A percentile compares a stretch with the other conserved stretches of the same genome.
Conservation (phyloP, 2,329 filamentous ascomycete species). For the Hypoxylon sp. region DNA sequence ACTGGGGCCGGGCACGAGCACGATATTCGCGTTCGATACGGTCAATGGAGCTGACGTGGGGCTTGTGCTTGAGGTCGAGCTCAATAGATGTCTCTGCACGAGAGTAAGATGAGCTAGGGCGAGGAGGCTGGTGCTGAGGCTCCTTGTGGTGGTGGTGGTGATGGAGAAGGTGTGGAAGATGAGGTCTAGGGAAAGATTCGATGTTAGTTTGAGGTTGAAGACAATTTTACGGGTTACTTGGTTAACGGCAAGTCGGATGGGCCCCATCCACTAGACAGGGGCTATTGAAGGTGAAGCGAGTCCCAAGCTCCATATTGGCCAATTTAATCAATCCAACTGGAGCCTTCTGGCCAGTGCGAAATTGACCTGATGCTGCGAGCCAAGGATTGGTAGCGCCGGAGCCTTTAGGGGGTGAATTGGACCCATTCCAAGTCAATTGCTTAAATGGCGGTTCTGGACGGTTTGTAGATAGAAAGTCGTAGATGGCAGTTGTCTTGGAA, state of each 20-base stretch:
- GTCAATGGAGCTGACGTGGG: slow-evolving; percentile 67
- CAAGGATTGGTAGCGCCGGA: slow-evolving; percentile 16
- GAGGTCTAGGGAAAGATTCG: slow-evolving; percentile 53
- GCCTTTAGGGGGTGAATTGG: not conserved
- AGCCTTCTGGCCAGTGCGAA: slow-evolving; percentile 22
- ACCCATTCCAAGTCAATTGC: slow-evolving; percentile 12
- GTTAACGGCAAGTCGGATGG: slow-evolving; percentile 34
- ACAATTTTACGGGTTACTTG: slow-evolving; percentile 38
- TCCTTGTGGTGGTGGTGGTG: slow-evolving; percentile 37
- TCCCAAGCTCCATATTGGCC: slow-evolving; percentile 25
- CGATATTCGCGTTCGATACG: slow-evolving; percentile 75
- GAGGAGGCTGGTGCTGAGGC: slow-evolving; percentile 39
- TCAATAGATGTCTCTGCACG: slow-evolving; percentile 76
- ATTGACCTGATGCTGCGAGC: slow-evolving; percentile 9
- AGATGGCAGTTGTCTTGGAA: not conserved
- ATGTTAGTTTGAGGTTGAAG: slow-evolving; percentile 38
- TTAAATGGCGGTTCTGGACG: not conserved
- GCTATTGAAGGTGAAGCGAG: slow-evolving; percentile 7
- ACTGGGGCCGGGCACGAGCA: slow-evolving; percentile 66
- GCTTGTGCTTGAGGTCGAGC: slow-evolving; percentile 67
- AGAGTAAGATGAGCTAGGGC: slow-evolving; percentile 45
- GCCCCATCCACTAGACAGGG: slow-evolving; percentile 37
- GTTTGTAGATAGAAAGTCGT: not conserved
- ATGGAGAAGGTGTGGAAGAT: slow-evolving; percentile 28
- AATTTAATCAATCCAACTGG: slow-evolving; percentile 36